Evolutionary conservation across 2,329 filamentous ascomycete genomes (phyloP).

Genomic region (Xylariales sp.): DNA sequence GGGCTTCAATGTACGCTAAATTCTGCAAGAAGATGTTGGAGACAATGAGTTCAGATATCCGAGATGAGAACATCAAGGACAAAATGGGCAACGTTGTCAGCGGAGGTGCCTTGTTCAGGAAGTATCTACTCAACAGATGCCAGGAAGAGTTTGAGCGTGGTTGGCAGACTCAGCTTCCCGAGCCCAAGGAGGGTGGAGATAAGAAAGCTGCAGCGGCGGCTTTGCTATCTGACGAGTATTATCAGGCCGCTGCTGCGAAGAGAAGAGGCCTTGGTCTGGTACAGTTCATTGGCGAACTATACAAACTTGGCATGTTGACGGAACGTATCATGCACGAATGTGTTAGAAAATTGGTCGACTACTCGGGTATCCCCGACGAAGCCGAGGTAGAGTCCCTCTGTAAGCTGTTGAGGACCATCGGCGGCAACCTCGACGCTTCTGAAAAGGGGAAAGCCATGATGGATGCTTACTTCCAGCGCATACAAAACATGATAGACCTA

Average conservation of each 20-base stretch:
- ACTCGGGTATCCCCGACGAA: slow-evolving; percentile 91
- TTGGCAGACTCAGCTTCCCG: slow-evolving; percentile 90
- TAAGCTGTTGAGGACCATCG: slow-evolving; percentile 92
- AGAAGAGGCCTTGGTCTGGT: slow-evolving; percentile 96
- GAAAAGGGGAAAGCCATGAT: slow-evolving; percentile 89
- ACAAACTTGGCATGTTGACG: slow-evolving; percentile 98
- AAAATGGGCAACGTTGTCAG: slow-evolving; percentile 88
- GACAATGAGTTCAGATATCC: slow-evolving; percentile 93
- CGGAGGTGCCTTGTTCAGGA: slow-evolving; percentile 94
- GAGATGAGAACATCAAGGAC: slow-evolving; percentile 94
- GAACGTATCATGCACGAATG: slow-evolving; percentile 99
- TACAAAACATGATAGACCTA: slow-evolving; percentile 82
- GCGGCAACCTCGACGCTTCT: slow-evolving; percentile 82
- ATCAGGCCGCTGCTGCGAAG: slow-evolving; percentile 91
- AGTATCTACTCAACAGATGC: slow-evolving; percentile 97
- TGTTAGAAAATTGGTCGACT: slow-evolving; percentile 96
- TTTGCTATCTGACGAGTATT: slow-evolving; percentile 97
- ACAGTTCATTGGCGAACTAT: slow-evolving; percentile 98
- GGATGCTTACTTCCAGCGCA: slow-evolving; percentile 92
- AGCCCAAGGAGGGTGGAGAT: slow-evolving; percentile 69
- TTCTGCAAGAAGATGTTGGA: slow-evolving; percentile 98
- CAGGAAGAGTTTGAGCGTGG: slow-evolving; percentile 99
- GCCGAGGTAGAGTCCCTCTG: slow-evolving; percentile 95
- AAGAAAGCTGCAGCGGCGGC: slow-evolving; percentile 75
- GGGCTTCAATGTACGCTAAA: slow-evolving; percentile 98